A percentile compares a stretch with the other conserved stretches of the same genome.
Conservation (phyloP, 805 yeast genomes). For the Kodamaea leandrae region DNA sequence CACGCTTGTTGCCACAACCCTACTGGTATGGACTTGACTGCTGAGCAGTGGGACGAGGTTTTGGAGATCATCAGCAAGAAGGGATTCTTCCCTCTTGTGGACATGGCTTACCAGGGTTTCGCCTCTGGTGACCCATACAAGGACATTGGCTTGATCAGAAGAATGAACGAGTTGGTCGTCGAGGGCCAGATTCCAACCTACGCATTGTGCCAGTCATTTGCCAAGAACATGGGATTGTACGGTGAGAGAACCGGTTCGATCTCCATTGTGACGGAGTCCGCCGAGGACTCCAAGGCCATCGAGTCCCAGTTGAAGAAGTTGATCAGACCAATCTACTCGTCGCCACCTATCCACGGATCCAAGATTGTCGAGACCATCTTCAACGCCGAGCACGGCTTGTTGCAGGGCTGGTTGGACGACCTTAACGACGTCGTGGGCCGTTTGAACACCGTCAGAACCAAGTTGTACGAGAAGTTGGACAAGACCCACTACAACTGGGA, state of each 20-base stretch:
- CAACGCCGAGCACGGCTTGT: conserved; percentile 50
- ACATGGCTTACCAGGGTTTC: conserved; percentile 95
- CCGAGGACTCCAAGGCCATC: conserved; percentile 50
- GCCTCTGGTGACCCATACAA: conserved; percentile 78
- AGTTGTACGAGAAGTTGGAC: conserved; percentile 61
- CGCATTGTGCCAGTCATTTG: conserved; percentile 50
- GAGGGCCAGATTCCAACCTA: conserved; percentile 49
- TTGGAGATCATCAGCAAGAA: conserved; percentile 58
- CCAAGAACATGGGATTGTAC: conserved; percentile 49
- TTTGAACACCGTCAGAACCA: conserved; percentile 66
- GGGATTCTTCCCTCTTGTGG: conserved; percentile 75
- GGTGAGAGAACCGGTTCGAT: conserved; percentile 74
- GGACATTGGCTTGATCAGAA: conserved; percentile 55
- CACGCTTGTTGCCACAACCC: conserved; percentile 98
- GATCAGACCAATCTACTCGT: conserved; percentile 84
- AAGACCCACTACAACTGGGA: conserved; percentile 74
- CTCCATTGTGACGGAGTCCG: conserved; percentile 56
- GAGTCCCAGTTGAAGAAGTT: conserved; percentile 81
- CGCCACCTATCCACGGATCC: conserved; percentile 94
- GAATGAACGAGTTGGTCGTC: conserved; percentile 48
- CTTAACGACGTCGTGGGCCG: conserved; percentile 77
- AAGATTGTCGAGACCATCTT: conserved; percentile 80
- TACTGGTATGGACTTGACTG: conserved; percentile 88
- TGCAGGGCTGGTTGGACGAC: conserved; percentile 75
- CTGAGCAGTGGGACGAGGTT: conserved; percentile 76